Evolutionary conservation across 2,329 filamentous ascomycete species (phyloP), one percentile per base, ranked within the genome.

Genomic region (Penicillium sp.): DNA sequence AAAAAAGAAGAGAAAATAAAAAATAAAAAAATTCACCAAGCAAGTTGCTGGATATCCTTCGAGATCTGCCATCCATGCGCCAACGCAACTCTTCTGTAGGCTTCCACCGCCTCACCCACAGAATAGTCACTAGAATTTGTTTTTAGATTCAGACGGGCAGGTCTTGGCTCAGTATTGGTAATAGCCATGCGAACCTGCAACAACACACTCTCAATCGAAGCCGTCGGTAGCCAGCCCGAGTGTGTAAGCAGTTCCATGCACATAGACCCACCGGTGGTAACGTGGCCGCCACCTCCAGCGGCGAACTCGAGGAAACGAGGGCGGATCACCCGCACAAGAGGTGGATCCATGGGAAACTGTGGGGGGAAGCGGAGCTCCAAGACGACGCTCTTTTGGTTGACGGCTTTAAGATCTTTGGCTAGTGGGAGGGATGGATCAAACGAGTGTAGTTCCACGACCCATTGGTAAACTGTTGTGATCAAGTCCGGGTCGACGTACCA

Each of bases 371-470:
- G 89, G 42, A 96, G 78, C 74, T 96, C 93, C 12, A 95, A 75
- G 0, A 96, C 86, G 40, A 96, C 78, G 68, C 89, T 92, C 23
- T 80, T 83, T 56, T 89, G 65, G 0, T 79, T 80, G 1, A 78
- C 80, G 2, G 71, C 67, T 71, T 87, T 85, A 85, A 96, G 91
- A 69, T 96, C 92, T 53, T 82, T 70, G 0, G 89, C 87, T 1
- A 97, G 79, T 0, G 89, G 90, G 0, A 94, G 80, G 1, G 77
- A 71, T 0, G 77, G 62, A 25, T 91, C 88, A 67, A 96, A 96
- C 43, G 88, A 90, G 72, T 96, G 93, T 1, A 97, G 78, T 72
- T 96, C 90, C 6, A 95, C 86, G 58, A 96, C 91, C 92, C 92
- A 96, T 68, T 95, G 91, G 68, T 94, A 96, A 61, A 92, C 81